These are phyloP conservation scores for Cryphonectria nitschkei DNA, from an alignment of 2,329 filamentous ascomycete genomes.

Conservation along the genomic window DNA sequence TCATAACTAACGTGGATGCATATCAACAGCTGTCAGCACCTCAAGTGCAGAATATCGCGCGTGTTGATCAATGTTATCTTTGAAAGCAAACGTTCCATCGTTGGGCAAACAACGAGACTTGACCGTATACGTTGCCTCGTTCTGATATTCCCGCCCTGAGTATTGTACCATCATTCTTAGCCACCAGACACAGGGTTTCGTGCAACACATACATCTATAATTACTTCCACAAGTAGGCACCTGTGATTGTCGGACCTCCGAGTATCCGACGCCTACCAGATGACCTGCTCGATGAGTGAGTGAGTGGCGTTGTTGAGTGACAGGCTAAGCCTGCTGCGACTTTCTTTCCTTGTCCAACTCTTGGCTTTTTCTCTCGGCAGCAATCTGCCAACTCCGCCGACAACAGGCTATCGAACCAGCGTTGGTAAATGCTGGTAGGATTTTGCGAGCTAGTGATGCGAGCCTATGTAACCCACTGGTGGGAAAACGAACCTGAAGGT, in stretches of 20 bases:
- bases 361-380: background rate
- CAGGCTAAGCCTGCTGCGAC: background rate
- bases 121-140: background rate
- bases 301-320: background rate
- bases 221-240: background rate
- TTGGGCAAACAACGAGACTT: background rate
- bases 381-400: constrained; percentile 6
- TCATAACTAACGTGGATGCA: background rate
- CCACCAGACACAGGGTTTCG: background rate
- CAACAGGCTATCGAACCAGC: background rate
- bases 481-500: background rate
- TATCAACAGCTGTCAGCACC: background rate
- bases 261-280: background rate
- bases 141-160: background rate
- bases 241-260: background rate
- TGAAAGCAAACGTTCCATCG: background rate
- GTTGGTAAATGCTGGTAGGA: background rate
- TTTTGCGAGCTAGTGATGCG: constrained; percentile 4
- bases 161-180: background rate
- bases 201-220: background rate
- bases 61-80: background rate
- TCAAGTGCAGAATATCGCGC: background rate
- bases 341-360: background rate
- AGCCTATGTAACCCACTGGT: background rate
- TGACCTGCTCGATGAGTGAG: too few relatives aligned